Conservation (phyloP, 305 asterid species). For the Solanum hybrid region DNA sequence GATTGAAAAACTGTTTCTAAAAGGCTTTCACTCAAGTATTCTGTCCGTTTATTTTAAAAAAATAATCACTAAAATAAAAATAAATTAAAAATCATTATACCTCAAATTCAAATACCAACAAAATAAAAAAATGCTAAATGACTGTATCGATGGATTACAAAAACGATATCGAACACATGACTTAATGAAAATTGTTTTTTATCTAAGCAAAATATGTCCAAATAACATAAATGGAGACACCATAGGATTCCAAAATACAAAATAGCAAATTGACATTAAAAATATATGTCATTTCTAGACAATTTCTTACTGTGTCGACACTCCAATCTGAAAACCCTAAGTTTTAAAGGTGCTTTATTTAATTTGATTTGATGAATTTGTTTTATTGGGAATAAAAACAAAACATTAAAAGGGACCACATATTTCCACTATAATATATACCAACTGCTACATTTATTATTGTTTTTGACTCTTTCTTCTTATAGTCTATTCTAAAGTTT, state of each 20-base stretch:
- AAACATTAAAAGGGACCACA: not conserved
- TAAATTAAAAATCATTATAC: too few species aligned
- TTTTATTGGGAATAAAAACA: not conserved
- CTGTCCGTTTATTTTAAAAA: fast-evolving
- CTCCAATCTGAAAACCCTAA: not conserved
- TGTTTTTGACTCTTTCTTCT: constrained; percentile 4
- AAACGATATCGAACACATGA: not conserved
- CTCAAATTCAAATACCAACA: not conserved
- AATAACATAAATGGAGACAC: not conserved
- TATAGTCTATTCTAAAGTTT: not conserved
- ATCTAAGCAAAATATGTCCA: not conserved
- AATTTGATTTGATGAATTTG: not conserved
- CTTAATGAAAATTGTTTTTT: not conserved
- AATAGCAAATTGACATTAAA: not conserved
- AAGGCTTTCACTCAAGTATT: not conserved
- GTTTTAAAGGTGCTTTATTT: not conserved
- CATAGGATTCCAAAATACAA: not conserved
- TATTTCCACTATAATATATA: not conserved
- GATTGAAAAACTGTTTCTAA: not conserved
- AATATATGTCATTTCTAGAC: not conserved
- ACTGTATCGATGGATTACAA: not conserved
- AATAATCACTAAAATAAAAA: too few species aligned
- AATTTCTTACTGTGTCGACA: not conserved
- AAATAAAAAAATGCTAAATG: not conserved
- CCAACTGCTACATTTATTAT: not conserved